These are phyloP conservation scores for Rhododendron griersonianum DNA, from an alignment of 148 eudicot species.

Conservation along the genomic window DNA sequence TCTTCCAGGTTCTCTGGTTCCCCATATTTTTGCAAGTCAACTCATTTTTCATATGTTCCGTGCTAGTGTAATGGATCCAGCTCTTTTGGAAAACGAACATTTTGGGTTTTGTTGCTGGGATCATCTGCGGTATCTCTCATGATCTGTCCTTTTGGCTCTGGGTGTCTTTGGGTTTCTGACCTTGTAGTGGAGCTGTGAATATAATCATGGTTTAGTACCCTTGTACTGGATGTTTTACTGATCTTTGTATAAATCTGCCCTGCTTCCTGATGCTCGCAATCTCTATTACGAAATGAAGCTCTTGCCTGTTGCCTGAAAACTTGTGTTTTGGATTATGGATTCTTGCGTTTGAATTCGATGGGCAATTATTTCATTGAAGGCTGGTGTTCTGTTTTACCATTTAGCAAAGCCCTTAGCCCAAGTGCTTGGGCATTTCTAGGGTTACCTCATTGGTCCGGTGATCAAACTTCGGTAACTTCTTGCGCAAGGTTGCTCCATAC, in stretches of 20 bases:
- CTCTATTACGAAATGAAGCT: not conserved
- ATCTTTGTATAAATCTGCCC: not conserved
- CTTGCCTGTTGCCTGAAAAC: not conserved
- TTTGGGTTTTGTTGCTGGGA: not conserved
- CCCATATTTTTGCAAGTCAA: not conserved
- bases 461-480: not conserved
- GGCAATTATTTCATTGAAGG: not conserved
- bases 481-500: not conserved
- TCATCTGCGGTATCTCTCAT: not conserved
- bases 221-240: not conserved
- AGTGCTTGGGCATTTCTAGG: not conserved
- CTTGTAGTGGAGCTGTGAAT: not conserved
- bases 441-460: not conserved
- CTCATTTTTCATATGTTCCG: not conserved
- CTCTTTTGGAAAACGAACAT: not conserved
- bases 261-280: not conserved
- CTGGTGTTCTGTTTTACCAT: not conserved
- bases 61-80: not conserved
- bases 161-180: too few relatives aligned
- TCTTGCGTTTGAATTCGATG: not conserved
- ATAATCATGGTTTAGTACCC: not conserved
- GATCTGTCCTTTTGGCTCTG: too few relatives aligned
- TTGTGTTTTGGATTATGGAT: not conserved
- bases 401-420: not conserved
- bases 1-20: not conserved